Evolutionary conservation across 2,329 filamentous ascomycete species (phyloP), one percentile per base, ranked within the genome.

Genomic region (Sclerotiophoma versabilis): DNA sequence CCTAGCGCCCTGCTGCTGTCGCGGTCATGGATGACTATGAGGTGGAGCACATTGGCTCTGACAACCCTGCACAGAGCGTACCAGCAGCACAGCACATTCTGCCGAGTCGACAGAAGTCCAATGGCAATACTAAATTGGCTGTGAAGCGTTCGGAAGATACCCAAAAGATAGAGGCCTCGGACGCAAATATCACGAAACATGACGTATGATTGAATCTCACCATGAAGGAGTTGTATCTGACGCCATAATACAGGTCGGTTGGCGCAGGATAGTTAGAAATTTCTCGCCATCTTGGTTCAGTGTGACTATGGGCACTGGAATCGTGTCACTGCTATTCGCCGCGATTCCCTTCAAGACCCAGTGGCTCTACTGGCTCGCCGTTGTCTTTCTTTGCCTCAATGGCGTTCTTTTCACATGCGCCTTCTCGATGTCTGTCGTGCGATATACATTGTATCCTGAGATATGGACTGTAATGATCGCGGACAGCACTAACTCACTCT

Each of bases 401-500:
- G 68, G 83, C 12, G 26, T 78, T 5, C 75, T 90, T 6, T 90
- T 90, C 63, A 51, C 75, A 5, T 60, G 79, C 20, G 87, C 87
- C 46, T 72, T 81, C 17, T 53, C 75, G 5, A 79, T 87, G 38
- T 86, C 83, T 1, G 50, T 84, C 1, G 68, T 87, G 2, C 81
- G 88, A 4, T 91, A 91, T 63, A 76, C 76, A 0, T 64, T 90
- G 1, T 91, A 88, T 63, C 88, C 87, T 0, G 80, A 83, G 53
- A 85, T 90, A 25, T 91, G 87, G 66, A 58, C 54, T 0, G 83
- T 82, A 14, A 89, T 91, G 87, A 81, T 91, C 29, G 75, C 77
- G 2, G 85, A 91, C 44, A 87, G 86, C 0, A 82, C 81, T 1
- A 86, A 91, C 65, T 87, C 84, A 1, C 78, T 91, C 47, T 91